Conservation (phyloP, 768 basidiomycete genomes). For the Termitomyces sp. region DNA sequence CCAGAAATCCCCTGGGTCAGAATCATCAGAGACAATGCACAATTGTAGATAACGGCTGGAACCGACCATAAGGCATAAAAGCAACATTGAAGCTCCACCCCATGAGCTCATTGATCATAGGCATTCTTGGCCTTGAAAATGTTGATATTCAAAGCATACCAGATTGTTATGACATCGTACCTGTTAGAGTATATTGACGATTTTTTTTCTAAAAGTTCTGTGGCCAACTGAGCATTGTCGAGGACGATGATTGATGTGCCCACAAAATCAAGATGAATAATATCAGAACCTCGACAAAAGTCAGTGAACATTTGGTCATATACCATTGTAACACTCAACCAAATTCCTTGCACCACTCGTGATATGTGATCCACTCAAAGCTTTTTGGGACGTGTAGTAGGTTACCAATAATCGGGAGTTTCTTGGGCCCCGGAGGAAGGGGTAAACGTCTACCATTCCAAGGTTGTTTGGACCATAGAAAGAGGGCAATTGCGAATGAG, state of each 20-base stretch:
- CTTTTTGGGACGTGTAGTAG: slow-evolving; percentile 34
- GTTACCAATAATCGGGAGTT: slow-evolving; percentile 37
- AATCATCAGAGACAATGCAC: not conserved
- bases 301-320: not conserved
- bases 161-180: not conserved
- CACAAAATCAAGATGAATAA: slow-evolving; percentile 19
- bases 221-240: slow-evolving; percentile 17
- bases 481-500: slow-evolving; percentile 16
- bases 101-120: slow-evolving; percentile 22
- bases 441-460: slow-evolving; percentile 11
- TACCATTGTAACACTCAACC: slow-evolving; percentile 15
- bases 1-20: slow-evolving; percentile 6
- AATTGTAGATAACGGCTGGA: not conserved
- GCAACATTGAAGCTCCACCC: slow-evolving; percentile 18
- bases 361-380: slow-evolving; percentile 33
- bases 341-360: slow-evolving; percentile 35
- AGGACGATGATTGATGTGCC: slow-evolving; percentile 20
- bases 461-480: slow-evolving; percentile 15
- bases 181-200: slow-evolving; percentile 18
- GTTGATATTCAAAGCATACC: too few species aligned
- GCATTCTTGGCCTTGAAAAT: slow-evolving; percentile 5
- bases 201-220: slow-evolving; percentile 22
- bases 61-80: slow-evolving; percentile 14
- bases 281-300: slow-evolving; percentile 15
- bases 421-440: slow-evolving; percentile 38